phyloP scores from a whole-genome alignment of 129 eudicot species.

The Saposhnikovia divaricata region DNA sequence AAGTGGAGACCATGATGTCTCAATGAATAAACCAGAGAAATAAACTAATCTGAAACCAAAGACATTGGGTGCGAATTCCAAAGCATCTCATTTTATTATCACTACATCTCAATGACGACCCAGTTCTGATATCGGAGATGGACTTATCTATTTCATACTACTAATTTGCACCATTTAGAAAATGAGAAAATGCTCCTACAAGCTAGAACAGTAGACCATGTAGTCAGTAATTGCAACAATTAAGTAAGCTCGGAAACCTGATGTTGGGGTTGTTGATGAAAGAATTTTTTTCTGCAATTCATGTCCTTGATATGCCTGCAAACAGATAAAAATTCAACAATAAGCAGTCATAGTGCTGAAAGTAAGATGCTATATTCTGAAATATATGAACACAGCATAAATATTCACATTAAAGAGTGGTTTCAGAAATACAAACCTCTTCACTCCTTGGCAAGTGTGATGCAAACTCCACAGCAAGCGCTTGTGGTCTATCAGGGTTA shows the following conservation, averaged over 20 bases:
- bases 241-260: constrained; percentile 36
- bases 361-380: neutral
- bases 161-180: neutral
- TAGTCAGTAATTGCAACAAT: neutral
- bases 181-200: neutral
- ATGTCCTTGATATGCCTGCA: constrained; percentile 40
- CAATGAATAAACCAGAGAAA: neutral
- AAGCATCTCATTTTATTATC: neutral
- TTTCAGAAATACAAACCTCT: constrained; percentile 35
- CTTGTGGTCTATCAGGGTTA: constrained; percentile 37
- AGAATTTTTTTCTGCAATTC: constrained; percentile 41
- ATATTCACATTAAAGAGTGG: neutral
- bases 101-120: neutral
- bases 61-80: neutral
- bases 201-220: neutral
- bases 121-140: neutral
- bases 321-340: constrained; percentile 2
- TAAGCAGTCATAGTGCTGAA: constrained; percentile 3
- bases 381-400: neutral
- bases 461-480: constrained; percentile 27
- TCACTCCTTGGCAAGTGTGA: constrained; percentile 34
- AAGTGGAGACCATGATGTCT: neutral
- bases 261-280: constrained; percentile 24
- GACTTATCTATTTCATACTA: neutral
- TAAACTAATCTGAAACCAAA: neutral